Conservation (phyloP, 192 early-diverging fungal species). For the Neocallimastix lanati region DNA sequence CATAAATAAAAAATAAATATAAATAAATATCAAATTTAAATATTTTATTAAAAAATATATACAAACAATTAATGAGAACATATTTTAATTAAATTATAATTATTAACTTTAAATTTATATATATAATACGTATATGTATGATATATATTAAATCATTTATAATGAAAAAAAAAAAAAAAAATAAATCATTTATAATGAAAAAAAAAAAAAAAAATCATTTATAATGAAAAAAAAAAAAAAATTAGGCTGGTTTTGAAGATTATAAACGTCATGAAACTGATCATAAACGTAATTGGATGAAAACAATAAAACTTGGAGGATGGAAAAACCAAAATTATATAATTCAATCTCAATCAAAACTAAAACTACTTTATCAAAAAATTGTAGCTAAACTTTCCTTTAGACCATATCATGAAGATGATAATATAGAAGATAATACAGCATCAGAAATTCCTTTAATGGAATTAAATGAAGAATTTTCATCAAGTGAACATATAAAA, state of each 20-base stretch:
- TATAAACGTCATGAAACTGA: not conserved
- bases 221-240: too few species aligned
- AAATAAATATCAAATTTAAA: too few species aligned
- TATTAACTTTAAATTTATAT: too few species aligned
- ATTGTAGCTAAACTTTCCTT: not conserved
- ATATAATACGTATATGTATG: too few species aligned
- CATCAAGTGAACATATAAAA: not conserved
- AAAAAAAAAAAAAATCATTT: too few species aligned
- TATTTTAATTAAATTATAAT: too few species aligned
- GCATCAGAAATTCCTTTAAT: not conserved
- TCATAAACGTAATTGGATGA: not conserved
- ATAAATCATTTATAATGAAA: too few species aligned
- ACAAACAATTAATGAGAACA: too few species aligned
- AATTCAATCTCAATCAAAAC: not conserved
- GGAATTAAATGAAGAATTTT: not conserved
- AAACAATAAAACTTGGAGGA: not conserved
- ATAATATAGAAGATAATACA: not conserved
- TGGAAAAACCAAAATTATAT: not conserved
- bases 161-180: too few species aligned
- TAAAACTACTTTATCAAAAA: not conserved
- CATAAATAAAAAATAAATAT: too few species aligned
- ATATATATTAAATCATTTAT: too few species aligned
- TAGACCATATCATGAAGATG: not conserved
- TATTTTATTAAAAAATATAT: too few species aligned
- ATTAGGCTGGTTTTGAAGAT: not conserved